Conservation (phyloP, 768 basidiomycete species). For the Vararia minispora region DNA sequence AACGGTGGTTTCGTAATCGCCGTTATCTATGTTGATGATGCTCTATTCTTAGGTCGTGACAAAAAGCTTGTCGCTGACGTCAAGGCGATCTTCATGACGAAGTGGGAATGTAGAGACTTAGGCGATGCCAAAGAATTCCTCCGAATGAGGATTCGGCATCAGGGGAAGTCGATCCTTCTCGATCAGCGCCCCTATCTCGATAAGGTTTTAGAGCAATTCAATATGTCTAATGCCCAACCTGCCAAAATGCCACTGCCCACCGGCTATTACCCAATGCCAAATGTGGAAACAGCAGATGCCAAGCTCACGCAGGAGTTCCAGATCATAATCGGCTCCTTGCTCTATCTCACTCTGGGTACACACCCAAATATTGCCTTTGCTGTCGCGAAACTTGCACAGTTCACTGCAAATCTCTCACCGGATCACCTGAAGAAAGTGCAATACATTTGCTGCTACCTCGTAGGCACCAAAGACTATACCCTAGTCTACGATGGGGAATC, state of each 20-base stretch:
- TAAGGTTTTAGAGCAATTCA: conserved; percentile 4
- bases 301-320: too few relatives aligned
- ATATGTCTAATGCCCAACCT: conserved; percentile 10
- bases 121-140: conserved; percentile 15
- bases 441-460: too few relatives aligned
- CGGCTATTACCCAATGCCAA: conserved; percentile 4
- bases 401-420: too few relatives aligned
- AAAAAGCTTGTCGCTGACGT: conserved; percentile 1
- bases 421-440: too few relatives aligned
- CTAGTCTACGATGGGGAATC: too few relatives aligned
- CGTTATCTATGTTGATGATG: conserved; percentile 23
- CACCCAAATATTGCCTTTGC: too few relatives aligned
- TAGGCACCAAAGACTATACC: too few relatives aligned
- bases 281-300: conserved; percentile 1
- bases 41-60: conserved; percentile 3
- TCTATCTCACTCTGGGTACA: too few relatives aligned
- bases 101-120: conserved; percentile 11
- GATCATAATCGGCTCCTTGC: too few relatives aligned
- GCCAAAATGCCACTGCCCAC: conserved; percentile 6
- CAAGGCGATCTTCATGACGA: conserved; percentile 6
- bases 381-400: too few relatives aligned
- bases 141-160: conserved; percentile 13
- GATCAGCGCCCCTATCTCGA: conserved; percentile 11
- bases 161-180: conserved; percentile 2
- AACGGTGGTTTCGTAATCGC: conserved; percentile 16